phyloP scores from a whole-genome alignment of 148 eudicot genomes.

The Selenicereus undatus region DNA sequence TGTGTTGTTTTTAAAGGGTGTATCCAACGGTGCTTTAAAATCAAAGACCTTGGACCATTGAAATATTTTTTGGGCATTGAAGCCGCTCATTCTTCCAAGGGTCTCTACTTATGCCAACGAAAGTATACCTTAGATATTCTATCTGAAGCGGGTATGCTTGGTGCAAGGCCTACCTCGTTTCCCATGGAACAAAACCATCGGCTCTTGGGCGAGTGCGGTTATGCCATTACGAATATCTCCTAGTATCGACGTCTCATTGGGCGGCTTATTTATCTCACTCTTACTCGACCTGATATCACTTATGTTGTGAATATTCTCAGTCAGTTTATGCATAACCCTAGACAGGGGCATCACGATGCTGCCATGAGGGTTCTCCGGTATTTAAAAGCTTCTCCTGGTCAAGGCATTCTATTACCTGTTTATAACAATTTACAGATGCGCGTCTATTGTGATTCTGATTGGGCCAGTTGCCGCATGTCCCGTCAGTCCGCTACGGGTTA shows the following conservation, averaged over 20 bases:
- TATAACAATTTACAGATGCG: too few species aligned
- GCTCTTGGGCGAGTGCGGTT: background rate
- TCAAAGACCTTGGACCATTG: too few species aligned
- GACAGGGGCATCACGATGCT: background rate
- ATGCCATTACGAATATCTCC: background rate
- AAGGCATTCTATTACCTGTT: too few species aligned
- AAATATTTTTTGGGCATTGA: too few species aligned
- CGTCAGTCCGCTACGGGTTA: background rate
- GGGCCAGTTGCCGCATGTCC: background rate
- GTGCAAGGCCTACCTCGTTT: background rate
- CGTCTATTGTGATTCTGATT: too few species aligned
- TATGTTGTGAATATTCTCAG: background rate
- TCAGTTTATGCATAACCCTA: background rate
- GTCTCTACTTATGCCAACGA: background rate
- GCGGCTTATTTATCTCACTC: background rate
- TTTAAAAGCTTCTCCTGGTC: too few species aligned
- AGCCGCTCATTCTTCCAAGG: background rate
- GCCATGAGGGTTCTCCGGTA: too few species aligned
- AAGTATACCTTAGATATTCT: background rate
- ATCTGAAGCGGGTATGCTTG: background rate
- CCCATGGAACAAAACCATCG: background rate
- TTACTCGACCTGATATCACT: background rate
- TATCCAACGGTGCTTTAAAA: background rate
- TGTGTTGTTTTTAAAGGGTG: background rate
- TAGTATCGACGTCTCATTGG: background rate